These are phyloP conservation scores for Colletotrichum shisoi DNA, from an alignment of 2,329 filamentous ascomycete genomes.

Conservation along the genomic window DNA sequence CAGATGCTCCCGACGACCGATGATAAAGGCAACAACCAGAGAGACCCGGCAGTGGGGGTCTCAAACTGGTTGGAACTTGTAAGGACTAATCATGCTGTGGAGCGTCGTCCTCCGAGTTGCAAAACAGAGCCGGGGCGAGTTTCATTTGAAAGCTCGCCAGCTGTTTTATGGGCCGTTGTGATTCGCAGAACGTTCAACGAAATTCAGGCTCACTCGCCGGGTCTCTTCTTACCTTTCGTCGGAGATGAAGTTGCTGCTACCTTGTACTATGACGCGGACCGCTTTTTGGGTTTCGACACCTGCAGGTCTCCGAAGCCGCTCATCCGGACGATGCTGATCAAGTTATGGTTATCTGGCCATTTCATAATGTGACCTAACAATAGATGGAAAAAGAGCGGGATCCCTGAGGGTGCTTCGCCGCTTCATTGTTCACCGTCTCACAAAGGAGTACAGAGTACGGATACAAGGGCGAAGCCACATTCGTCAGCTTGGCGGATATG, in stretches of 20 bases:
- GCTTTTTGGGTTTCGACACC: slow-evolving; percentile 9
- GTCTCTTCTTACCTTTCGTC: no score
- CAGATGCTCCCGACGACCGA: not conserved
- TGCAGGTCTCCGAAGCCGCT: not conserved
- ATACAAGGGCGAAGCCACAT: not conserved
- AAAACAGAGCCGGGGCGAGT: slow-evolving; percentile 3
- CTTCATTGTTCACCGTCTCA: not conserved
- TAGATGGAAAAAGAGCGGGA: not conserved
- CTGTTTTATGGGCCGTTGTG: not conserved
- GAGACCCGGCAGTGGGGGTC: not conserved
- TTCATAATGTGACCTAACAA: not conserved
- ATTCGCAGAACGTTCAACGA: not conserved
- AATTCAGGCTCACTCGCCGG: not conserved
- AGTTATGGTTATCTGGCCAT: slow-evolving; percentile 16
- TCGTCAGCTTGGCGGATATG: slow-evolving; percentile 16
- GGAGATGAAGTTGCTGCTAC: slow-evolving; percentile 2
- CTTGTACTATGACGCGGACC: slow-evolving; percentile 23
- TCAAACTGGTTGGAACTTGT: not conserved
- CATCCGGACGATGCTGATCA: not conserved
- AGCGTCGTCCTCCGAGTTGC: slow-evolving; percentile 8
- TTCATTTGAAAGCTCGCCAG: slow-evolving; percentile 11
- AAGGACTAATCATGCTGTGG: not conserved
- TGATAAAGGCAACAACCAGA: slow-evolving; percentile 9
- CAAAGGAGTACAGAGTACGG: no score
- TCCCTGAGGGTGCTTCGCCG: slow-evolving; percentile 4